Percentiles rank a stretch among this genome's conserved stretches.
Conservation (phyloP, 192 early-diverging fungal genomes). For the Lunasporangiospora selenospora region DNA sequence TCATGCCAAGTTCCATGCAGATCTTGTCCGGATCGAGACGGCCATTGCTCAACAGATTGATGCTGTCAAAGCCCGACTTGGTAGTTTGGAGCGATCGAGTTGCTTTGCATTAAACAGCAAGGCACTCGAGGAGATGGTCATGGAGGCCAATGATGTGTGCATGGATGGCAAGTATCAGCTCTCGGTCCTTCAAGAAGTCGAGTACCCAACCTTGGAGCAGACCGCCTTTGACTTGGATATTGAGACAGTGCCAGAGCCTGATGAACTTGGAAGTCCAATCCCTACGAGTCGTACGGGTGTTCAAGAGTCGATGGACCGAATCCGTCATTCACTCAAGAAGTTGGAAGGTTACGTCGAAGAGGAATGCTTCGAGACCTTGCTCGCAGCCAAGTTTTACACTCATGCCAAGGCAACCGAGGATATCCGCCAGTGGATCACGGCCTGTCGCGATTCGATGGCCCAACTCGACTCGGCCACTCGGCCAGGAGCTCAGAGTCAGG, state of each 20-base stretch:
- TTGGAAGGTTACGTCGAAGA: constrained; percentile 36
- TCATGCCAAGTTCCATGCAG: constrained; percentile 46
- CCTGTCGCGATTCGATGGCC: constrained; percentile 37
- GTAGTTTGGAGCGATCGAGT: constrained; percentile 43
- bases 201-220: constrained; percentile 34
- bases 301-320: constrained; percentile 47
- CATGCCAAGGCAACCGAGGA: constrained; percentile 51
- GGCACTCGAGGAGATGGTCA: constrained; percentile 28
- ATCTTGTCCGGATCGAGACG: constrained; percentile 41
- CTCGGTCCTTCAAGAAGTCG: constrained; percentile 43
- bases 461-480: constrained; percentile 1
- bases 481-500: constrained; percentile 3
- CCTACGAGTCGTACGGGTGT: constrained; percentile 16
- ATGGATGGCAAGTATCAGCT: constrained; percentile 40
- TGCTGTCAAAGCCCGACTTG: constrained; percentile 31
- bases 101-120: constrained; percentile 44
- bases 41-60: constrained; percentile 46
- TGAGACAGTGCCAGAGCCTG: background rate
- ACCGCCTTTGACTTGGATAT: constrained; percentile 42
- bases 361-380: constrained; percentile 44
- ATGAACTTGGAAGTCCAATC: background rate
- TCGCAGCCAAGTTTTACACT: constrained; percentile 38
- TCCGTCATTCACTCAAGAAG: constrained; percentile 21
- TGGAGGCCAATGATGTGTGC: constrained; percentile 25
- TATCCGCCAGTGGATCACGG: constrained; percentile 48